Conservation (phyloP, 1,284 basidiomycete genomes). For the Ganoderma meredithae region DNA sequence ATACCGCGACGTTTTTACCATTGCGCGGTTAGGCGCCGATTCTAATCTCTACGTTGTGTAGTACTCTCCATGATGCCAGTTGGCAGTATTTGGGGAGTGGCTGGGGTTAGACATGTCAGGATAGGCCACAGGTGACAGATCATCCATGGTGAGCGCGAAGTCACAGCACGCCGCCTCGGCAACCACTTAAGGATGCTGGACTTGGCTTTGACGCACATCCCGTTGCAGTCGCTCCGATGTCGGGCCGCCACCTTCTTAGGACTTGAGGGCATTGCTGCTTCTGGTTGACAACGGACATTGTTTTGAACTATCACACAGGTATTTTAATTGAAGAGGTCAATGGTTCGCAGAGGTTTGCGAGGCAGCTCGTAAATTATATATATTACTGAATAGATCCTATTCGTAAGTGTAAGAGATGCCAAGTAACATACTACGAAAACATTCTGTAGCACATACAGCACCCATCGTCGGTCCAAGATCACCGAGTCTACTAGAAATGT, state of each 20-base stretch:
- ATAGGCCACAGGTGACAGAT: not conserved
- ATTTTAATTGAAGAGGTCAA: too few relatives aligned
- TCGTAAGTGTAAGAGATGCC: not conserved
- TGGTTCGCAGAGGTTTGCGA: not conserved
- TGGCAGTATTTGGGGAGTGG: too few relatives aligned
- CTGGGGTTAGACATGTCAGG: not conserved
- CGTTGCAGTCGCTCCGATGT: too few relatives aligned
- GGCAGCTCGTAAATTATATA: not conserved
- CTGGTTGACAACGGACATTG: too few relatives aligned
- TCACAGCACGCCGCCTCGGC: not conserved
- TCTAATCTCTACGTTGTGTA: not conserved
- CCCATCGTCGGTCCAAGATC: not conserved
- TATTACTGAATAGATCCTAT: not conserved
- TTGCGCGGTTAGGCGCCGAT: too few relatives aligned
- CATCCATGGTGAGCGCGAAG: not conserved
- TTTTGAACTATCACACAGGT: too few relatives aligned
- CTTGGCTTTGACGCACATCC: too few relatives aligned
- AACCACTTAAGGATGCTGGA: not conserved
- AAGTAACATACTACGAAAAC: not conserved
- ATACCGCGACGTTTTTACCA: too few relatives aligned
- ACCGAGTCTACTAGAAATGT: not conserved
- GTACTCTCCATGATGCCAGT: too few relatives aligned
- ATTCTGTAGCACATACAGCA: not conserved
- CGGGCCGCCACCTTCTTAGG: too few relatives aligned
- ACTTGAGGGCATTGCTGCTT: too few relatives aligned